Evolutionary conservation across 441 rosid species (phyloP).

Genomic region (Euphorbia celastroides): DNA sequence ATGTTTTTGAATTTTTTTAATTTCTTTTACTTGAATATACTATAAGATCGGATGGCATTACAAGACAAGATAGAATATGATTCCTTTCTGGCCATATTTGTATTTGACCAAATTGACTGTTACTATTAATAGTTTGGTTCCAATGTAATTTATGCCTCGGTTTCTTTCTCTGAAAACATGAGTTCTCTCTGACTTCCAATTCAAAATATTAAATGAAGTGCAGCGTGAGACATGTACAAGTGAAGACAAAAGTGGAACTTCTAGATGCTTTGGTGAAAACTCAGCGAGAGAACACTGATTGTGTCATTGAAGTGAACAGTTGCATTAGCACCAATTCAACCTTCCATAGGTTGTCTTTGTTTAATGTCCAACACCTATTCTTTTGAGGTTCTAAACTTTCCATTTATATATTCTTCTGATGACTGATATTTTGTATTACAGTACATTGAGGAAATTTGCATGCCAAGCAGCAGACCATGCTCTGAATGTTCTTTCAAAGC

Average conservation of each 20-base stretch:
- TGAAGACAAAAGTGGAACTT: constrained; percentile 70
- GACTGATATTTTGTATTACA: constrained; percentile 29
- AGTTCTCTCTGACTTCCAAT: background rate
- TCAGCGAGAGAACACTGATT: constrained; percentile 45
- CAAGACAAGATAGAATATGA: background rate
- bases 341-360: constrained; percentile 64
- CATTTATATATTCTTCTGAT: constrained; percentile 27
- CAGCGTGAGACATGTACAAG: constrained; percentile 70
- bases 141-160: background rate
- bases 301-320: constrained; percentile 86
- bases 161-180: background rate
- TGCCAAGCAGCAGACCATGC: constrained; percentile 56
- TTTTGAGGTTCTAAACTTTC: constrained; percentile 5
- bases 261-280: constrained; percentile 53
- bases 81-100: background rate
- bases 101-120: background rate
- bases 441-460: constrained; percentile 58
- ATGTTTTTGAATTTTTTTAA: background rate
- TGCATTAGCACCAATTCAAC: constrained; percentile 60
- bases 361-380: background rate
- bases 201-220: constrained; percentile 23
- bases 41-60: background rate
- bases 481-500: constrained; percentile 37
- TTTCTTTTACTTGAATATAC: constrained; percentile 2
- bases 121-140: constrained; percentile 45